phyloP scores from a whole-genome alignment of 1,284 basidiomycete species.

The Cryptococcus depauperatus region DNA sequence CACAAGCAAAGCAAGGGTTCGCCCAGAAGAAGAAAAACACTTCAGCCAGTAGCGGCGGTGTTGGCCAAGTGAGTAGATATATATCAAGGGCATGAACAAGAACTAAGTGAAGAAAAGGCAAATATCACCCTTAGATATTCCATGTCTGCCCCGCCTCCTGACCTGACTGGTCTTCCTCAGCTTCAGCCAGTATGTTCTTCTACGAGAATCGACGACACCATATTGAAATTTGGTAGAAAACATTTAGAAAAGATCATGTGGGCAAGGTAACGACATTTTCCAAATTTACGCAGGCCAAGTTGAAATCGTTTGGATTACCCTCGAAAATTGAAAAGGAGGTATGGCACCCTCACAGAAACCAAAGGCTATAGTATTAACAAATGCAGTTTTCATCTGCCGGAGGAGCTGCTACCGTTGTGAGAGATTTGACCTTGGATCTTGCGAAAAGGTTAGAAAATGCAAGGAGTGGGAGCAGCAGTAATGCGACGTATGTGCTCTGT shows the following conservation, averaged over 20 bases:
- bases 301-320: slow-evolving; percentile 37
- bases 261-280: slow-evolving; percentile 32
- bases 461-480: slow-evolving; percentile 15
- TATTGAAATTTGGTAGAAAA: slow-evolving; percentile 17
- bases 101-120: neutral
- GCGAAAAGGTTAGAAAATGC: slow-evolving; percentile 23
- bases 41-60: slow-evolving; percentile 7
- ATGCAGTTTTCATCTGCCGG: slow-evolving; percentile 10
- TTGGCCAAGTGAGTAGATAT: neutral
- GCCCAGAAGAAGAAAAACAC: slow-evolving; percentile 16
- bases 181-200: slow-evolving; percentile 26
- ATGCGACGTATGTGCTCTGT: slow-evolving; percentile 23
- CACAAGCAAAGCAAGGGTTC: slow-evolving; percentile 11
- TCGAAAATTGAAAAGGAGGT: slow-evolving; percentile 32
- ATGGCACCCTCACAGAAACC: slow-evolving; percentile 15
- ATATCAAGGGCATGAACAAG: neutral
- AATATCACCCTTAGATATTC: slow-evolving; percentile 19
- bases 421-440: slow-evolving; percentile 36
- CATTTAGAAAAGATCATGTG: slow-evolving; percentile 18
- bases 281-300: slow-evolving; percentile 20
- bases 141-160: slow-evolving; percentile 21
- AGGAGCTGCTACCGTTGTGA: slow-evolving; percentile 36
- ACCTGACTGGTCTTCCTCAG: slow-evolving; percentile 26
- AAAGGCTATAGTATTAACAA: neutral
- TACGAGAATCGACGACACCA: neutral